Conservation (phyloP, 148 eudicot species). For the Hydrangea macrophylla region DNA sequence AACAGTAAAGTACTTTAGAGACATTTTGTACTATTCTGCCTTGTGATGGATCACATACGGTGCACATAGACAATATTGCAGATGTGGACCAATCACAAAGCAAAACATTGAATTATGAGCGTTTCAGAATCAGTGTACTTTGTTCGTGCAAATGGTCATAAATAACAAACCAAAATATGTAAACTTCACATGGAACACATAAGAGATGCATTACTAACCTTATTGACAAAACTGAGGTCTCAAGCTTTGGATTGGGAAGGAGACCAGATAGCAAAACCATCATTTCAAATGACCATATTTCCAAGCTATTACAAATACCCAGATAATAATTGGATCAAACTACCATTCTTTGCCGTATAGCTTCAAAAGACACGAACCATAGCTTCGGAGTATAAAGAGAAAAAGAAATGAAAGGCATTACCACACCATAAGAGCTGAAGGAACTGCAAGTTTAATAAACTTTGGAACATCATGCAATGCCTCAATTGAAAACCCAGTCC, state of each 20-base stretch:
- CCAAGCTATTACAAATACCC: constrained; percentile 28
- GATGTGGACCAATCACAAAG: no score
- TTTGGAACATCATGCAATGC: constrained; percentile 33
- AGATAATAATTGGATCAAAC: background rate
- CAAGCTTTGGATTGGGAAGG: constrained; percentile 47
- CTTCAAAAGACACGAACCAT: background rate
- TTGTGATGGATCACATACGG: no score
- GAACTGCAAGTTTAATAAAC: constrained; percentile 48
- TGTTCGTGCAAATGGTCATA: background rate
- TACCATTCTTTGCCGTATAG: background rate
- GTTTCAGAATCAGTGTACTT: no score
- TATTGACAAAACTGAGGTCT: constrained; percentile 47
- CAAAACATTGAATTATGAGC: no score
- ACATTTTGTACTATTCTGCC: no score
- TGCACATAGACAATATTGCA: no score
- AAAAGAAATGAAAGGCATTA: constrained; percentile 7
- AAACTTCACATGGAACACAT: background rate
- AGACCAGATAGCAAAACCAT: constrained; percentile 48
- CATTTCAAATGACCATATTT: constrained; percentile 49
- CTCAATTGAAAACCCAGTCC: constrained; percentile 57
- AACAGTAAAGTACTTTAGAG: no score
- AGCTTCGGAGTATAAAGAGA: background rate
- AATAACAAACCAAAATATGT: no score
- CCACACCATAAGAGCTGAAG: constrained; percentile 65
- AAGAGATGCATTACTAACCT: constrained; percentile 13